These are phyloP conservation scores for Mrakia blollopis DNA, from an alignment of 768 basidiomycete genomes.

Conservation along the genomic window DNA sequence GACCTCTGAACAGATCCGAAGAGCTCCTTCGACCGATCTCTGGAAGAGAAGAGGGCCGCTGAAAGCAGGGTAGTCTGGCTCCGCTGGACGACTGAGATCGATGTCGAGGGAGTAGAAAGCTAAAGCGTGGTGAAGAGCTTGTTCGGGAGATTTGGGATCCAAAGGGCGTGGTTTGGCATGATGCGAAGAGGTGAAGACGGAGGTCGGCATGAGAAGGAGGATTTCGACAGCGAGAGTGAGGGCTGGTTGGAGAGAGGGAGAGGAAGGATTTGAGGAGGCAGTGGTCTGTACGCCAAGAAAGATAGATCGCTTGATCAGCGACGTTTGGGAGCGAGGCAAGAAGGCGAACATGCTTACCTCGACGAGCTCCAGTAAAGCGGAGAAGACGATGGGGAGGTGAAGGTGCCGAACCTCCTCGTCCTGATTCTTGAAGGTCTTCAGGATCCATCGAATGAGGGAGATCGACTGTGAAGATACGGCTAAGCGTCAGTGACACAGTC, in stretches of 20 bases:
- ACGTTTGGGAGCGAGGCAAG: background rate
- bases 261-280: background rate
- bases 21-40: background rate
- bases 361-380: slow-evolving; percentile 60
- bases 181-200: background rate
- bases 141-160: background rate
- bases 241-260: background rate
- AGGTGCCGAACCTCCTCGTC: slow-evolving; percentile 81
- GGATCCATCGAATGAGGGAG: slow-evolving; percentile 63
- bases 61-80: slow-evolving; percentile 15
- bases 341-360: slow-evolving; percentile 50
- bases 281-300: background rate
- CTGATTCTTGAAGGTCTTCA: slow-evolving; percentile 65
- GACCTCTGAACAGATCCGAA: background rate
- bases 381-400: slow-evolving; percentile 74
- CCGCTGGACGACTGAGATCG: slow-evolving; percentile 3
- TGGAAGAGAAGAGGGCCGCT: background rate
- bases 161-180: background rate
- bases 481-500: background rate
- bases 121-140: slow-evolving; percentile 11
- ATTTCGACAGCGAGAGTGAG: slow-evolving; percentile 13
- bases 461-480: slow-evolving; percentile 52
- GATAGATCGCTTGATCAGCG: background rate
- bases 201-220: slow-evolving; percentile 10
- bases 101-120: slow-evolving; percentile 1